These are phyloP conservation scores for Akebia trifoliata DNA, from an alignment of 164 flowering plant species.

Conservation along the genomic window DNA sequence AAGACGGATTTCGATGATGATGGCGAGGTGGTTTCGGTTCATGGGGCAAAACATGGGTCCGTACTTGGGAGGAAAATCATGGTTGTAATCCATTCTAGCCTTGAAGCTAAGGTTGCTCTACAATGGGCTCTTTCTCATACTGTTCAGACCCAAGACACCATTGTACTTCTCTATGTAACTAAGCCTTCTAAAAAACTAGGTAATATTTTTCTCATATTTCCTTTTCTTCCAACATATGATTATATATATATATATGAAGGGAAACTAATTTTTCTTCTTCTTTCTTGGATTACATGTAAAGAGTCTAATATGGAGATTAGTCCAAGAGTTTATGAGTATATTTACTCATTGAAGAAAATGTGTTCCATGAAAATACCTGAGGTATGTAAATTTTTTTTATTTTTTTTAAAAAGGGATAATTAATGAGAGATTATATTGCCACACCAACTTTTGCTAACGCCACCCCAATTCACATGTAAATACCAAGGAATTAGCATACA, in stretches of 20 bases:
- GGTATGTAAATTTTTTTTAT: conserved; percentile 27
- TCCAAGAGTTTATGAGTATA: conserved; percentile 44
- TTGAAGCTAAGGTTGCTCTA: conserved; percentile 65
- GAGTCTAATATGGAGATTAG: conserved; percentile 28
- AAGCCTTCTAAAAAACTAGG: conserved; percentile 43
- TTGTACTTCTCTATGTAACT: conserved; percentile 57
- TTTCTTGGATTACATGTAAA: conserved; percentile 26
- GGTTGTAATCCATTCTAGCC: conserved; percentile 74
- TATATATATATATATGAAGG: not conserved
- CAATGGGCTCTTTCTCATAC: conserved; percentile 85
- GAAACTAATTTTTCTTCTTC: not conserved
- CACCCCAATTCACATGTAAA: too few species aligned
- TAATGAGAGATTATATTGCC: too few species aligned
- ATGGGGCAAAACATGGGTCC: too few species aligned
- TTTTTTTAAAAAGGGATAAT: not conserved
- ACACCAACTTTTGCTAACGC: too few species aligned
- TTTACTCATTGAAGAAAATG: conserved; percentile 42
- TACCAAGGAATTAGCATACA: too few species aligned
- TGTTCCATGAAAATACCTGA: conserved; percentile 67
- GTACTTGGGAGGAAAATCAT: conserved; percentile 51
- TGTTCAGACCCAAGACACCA: conserved; percentile 56
- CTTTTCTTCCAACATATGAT: not conserved
- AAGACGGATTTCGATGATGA: too few species aligned
- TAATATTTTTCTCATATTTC: conserved; percentile 5
- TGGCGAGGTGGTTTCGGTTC: too few species aligned